Evolutionary conservation across 1,284 basidiomycete genomes (phyloP), one percentile per base, ranked within the genome.

Genomic region (Trametes hirsuta): DNA sequence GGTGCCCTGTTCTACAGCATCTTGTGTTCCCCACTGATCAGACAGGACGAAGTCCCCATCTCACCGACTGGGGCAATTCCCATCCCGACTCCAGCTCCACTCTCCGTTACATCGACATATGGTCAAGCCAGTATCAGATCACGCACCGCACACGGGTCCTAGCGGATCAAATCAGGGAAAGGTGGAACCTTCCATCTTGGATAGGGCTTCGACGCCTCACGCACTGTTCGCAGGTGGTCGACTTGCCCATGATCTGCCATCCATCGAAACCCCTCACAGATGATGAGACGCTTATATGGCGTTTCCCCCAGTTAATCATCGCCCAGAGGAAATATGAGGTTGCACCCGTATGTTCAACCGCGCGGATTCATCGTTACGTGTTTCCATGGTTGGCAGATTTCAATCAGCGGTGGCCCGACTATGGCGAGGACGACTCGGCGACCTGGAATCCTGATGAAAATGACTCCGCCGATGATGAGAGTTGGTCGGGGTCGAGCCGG

Each of bases 1-100:
- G 52, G 10, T 61, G 59, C 39, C 63, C 63, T 14, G 39, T 48
- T n/a, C 49, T 64, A 21, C 56, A 56, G 8, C 63, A 64, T 44
- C 50, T 64, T 39, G 59, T 56, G n/a, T 34, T 60, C 45, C 47
- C 55, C 5, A 37, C 47, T 22, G 18, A 45, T 30, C 9, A 24
- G n/a, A 4, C 41, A 8, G 22, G 21, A 22, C 25, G 4, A 6
- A 4, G 47, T 37, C 15, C 24, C 30, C 30, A 30, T 30, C 30
- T 30, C 30, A 8, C 30, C 30, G 30, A 30, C 30, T 30, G 30
- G 30, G 30, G 30, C 30, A 30, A 30, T 30, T 8, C 30, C 30
- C 30, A 30, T 30, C 30, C 30, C 30, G 30, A 8, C 30, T 18
- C 18, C 18, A 8, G 8, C 30, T 30, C 30, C 30, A 53, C 58